phyloP scores from a whole-genome alignment of 345 rosid genomes.

The Salix udensis region DNA sequence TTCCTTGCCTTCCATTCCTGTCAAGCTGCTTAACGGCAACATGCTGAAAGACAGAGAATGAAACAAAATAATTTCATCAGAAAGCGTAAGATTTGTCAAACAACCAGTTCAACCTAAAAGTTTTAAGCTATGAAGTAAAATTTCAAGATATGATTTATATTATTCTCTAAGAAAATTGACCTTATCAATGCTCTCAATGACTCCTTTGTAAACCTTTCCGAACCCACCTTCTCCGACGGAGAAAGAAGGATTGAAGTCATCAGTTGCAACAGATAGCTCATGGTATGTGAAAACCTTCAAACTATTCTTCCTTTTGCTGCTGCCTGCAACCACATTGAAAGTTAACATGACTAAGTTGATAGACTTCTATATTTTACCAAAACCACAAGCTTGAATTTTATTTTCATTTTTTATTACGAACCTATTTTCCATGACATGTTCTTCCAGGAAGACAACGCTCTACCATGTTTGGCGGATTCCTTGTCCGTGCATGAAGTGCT shows the following conservation, averaged over 20 bases:
- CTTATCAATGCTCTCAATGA: constrained; percentile 28
- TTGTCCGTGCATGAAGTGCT: neutral
- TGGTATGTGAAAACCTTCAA: constrained; percentile 40
- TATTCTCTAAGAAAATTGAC: neutral
- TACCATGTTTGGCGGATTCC: neutral
- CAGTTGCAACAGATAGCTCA: constrained; percentile 50
- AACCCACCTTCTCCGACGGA: constrained; percentile 69
- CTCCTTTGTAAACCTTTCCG: constrained; percentile 58
- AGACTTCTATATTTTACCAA: neutral
- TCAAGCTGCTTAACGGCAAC: constrained; percentile 67
- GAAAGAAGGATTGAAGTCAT: constrained; percentile 43
- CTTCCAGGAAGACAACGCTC: constrained; percentile 3
- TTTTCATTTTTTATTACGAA: neutral
- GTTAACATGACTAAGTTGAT: neutral
- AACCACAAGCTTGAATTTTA: neutral
- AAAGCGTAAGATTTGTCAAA: neutral
- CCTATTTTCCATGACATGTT: neutral
- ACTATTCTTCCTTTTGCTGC: constrained; percentile 39
- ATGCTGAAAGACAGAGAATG: constrained; percentile 31
- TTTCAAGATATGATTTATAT: too few relatives aligned
- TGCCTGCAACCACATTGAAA: constrained; percentile 25
- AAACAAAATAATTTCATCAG: neutral
- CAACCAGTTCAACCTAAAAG: too few relatives aligned
- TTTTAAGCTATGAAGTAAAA: too few relatives aligned
- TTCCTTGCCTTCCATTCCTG: constrained; percentile 59